Conservation (phyloP, 2,329 filamentous ascomycete species). For the Amphichorda felina region DNA sequence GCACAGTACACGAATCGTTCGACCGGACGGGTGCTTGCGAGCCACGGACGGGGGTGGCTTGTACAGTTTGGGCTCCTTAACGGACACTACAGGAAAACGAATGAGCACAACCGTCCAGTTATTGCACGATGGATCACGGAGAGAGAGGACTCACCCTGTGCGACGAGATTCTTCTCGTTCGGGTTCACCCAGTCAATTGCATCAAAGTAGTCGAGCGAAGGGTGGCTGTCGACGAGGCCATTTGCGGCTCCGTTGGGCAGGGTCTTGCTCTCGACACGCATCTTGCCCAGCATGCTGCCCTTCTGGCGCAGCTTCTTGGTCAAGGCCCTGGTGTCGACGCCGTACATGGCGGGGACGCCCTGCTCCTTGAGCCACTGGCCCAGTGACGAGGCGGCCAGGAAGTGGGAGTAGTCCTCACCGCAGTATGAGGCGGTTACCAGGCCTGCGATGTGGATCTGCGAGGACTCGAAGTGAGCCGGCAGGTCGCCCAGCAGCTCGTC, state of each 20-base stretch:
- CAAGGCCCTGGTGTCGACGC: constrained; percentile 83
- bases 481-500: constrained; percentile 78
- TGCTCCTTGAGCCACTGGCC: constrained; percentile 96
- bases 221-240: constrained; percentile 22
- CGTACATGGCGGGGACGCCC: constrained; percentile 85
- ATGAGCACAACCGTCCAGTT: not conserved
- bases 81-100: constrained; percentile 56
- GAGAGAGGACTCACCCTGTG: constrained; percentile 61
- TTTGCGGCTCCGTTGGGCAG: constrained; percentile 30
- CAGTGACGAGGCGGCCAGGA: constrained; percentile 79
- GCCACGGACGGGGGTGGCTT: constrained; percentile 58
- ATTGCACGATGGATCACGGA: no score
- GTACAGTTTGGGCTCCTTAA: constrained; percentile 76
- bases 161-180: constrained; percentile 85
- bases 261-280: constrained; percentile 56
- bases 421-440: constrained; percentile 85
- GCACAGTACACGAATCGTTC: constrained; percentile 76
- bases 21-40: constrained; percentile 79
- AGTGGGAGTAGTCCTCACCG: constrained; percentile 92
- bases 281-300: constrained; percentile 90
- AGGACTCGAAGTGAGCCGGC: constrained; percentile 87
- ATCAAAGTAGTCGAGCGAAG: constrained; percentile 49
- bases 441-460: constrained; percentile 85
- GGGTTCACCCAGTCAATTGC: constrained; percentile 81
- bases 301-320: constrained; percentile 91